Evolutionary conservation across 2,329 filamentous ascomycete genomes (phyloP), one percentile per base, ranked within the genome.

Genomic region (Fusarium kyushuense): DNA sequence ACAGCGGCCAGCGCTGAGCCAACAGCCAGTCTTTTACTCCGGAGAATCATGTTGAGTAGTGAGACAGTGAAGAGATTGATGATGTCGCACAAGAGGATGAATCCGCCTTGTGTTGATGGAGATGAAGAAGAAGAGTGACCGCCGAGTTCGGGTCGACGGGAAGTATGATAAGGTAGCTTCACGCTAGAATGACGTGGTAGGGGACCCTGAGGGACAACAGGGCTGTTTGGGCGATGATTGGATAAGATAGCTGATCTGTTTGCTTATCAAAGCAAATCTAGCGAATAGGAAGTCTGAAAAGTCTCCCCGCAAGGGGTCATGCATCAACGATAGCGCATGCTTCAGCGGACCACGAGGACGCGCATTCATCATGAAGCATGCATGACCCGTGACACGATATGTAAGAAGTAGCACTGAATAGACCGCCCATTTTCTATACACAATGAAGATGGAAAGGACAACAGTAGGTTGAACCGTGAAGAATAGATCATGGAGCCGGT

Each of bases 1-100:
- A 78, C 75, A 48, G 76, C 76, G 54, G 79, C 76, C 57, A 83
- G 62, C 40, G 76, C 74, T 36, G 74, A 70, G 54, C 70, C 64
- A 48, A 74, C 65, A 52, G 74, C 49, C 7, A 70, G 13, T 36
- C 75, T 32, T 30, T 67, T 59, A n/a, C 46, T 71, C 56, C 71
- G 59, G 11, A 75, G 49, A 54, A 78, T 79, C 72, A 73, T 72
- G 36, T 17, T 49, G 60, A n/a, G 12, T 35, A 13, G 29, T 32
- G 21, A 16, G 6, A 17, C 5, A 30, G 40, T 25, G 21, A 16
- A 45, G 29, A 59, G 12, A 14, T 19, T 23, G 53, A 33, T 2
- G 8, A 21, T 35, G 27, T 36, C 17, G 19, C 30, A 55, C 48
- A 51, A 58, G 49, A 67, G 32, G 48, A 63, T 53, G 53, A 47